Base-by-base conservation (phyloP, 2,329 filamentous ascomycete species). In the Aspergillus aculeatus region DNA sequence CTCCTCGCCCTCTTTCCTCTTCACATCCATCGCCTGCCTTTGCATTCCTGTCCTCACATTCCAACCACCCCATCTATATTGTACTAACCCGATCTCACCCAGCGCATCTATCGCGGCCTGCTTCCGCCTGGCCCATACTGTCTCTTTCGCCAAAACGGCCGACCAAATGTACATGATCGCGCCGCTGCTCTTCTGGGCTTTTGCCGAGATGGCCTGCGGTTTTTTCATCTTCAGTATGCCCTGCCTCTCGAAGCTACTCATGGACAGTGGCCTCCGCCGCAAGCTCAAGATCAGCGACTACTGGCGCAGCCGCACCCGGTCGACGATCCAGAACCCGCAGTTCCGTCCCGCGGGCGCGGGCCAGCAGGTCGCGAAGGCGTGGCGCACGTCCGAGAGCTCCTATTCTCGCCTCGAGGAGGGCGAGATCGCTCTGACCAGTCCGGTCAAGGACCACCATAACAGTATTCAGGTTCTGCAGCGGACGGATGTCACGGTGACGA, bases 151-250 rank as follows among this genome's bases (percentile, higher is more conserved):
- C 26, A 57, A 51, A 9, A 29, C 56, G 10, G 14, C 64, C 2
- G 67, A 69, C 47, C 56, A 32, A 2, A 76, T 77, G 50, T 81
- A 75, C 61, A 59, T 65, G 11, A 71, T 81, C 44, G 76, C 73
- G 0, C 73, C 76, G 1, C 64, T 81, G 1, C 58, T 77, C 14
- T 80, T 81, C 65, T 81, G 79, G 79, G 78, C 75, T 3, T 70
- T 66, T 29, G 79, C 73, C 4, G 79, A 81, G 61, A 80, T 79
- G 73, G 78, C 78, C 1, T 79, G 77, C 54, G 79, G 75, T 7
- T 81, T 81, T 67, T 75, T 81, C 62, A 75, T 80, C 52, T 59
- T 76, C 44, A 71, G 75, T 53, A 62, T 78, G 38, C 77, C 78
- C 5, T 76, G 72, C 44, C 61, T 77, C 0, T 75, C 78, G 3